Evolutionary conservation across 768 basidiomycete species (phyloP), one percentile per base, ranked within the genome.

Genomic region (Tricholoma sp.): DNA sequence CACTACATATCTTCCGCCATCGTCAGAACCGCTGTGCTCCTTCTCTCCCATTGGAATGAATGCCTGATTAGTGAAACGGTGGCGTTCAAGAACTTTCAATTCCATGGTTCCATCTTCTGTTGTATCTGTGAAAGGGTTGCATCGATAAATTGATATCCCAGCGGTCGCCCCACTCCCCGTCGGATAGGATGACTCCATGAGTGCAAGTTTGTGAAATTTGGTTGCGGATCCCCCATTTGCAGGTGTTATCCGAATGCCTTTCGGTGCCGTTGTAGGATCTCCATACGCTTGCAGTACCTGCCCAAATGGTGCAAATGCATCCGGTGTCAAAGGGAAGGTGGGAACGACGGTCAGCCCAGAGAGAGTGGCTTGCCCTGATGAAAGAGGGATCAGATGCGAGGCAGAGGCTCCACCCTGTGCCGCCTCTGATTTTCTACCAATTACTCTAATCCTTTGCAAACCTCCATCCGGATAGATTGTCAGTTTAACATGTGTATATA

Each of bases 401-500:
- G 49, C n/a, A 7, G 50, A 33, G 17, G n/a, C 32, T n/a, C 2
- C 29, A 4, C 39, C 29, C 37, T 33, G 50, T 7, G 31, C 18
- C n/a, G 11, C 12, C 11, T 57, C 63, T 28, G 64, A 67, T 44
- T 77, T 77, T 49, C 82, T 80, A 53, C 97, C 93, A 61, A 84
- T 75, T 50, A 97, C 70, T 57, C 97, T 82, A n/a, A 99, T 76
- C 20, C 97, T 83, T 73, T 98, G 98, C 66, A 98, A 73, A 24
- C 97, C 97, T 42, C 97, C 97, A 65, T 99, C 96, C 1, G 97
- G 97, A 68, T 89, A 82, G 63, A 97, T 96, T 17, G 89, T 92
- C 57, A 97, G 73, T 62, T 86, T 84, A 56, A 98, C 81, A 69
- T 99, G 96, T 12, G 86, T 94, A 69, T 84, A 95, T 17, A 75